A percentile compares a stretch with the other conserved stretches of the same genome.
These are phyloP conservation scores for Podila clonocystis DNA, from an alignment of 192 early-diverging fungal genomes.

Conservation along the genomic window DNA sequence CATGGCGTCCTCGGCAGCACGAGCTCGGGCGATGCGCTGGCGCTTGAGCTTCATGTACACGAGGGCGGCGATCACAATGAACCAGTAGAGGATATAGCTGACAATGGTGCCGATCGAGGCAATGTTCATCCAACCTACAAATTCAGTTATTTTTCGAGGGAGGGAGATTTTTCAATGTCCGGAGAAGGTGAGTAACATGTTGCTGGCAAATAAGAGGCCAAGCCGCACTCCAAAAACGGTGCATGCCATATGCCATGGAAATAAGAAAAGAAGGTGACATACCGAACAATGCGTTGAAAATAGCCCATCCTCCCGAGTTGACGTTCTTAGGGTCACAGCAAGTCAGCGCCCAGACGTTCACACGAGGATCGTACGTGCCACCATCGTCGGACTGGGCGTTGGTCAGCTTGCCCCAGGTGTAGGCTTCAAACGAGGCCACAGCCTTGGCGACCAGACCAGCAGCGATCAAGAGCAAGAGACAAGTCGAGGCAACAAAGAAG, in stretches of 20 bases:
- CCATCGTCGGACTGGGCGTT: slow-evolving; percentile 29
- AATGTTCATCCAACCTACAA: slow-evolving; percentile 74
- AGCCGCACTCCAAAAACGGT: too few relatives aligned
- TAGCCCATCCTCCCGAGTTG: slow-evolving; percentile 63
- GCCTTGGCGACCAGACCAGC: slow-evolving; percentile 79
- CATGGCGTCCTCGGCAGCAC: background rate
- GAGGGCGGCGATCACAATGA: slow-evolving; percentile 59
- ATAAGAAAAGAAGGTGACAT: background rate
- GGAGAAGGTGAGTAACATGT: too few relatives aligned
- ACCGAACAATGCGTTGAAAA: slow-evolving; percentile 76
- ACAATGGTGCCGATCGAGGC: slow-evolving; percentile 78
- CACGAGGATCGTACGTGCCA: slow-evolving; percentile 24
- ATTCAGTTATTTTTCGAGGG: background rate
- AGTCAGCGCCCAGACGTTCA: slow-evolving; percentile 63
- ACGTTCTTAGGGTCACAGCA: slow-evolving; percentile 68
- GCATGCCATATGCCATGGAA: too few relatives aligned
- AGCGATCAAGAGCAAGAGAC: slow-evolving; percentile 80
- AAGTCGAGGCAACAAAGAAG: slow-evolving; percentile 81
- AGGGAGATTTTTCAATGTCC: background rate
- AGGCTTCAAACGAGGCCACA: slow-evolving; percentile 61
- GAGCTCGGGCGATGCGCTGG: background rate
- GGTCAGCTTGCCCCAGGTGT: slow-evolving; percentile 26
- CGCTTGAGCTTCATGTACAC: slow-evolving; percentile 53
- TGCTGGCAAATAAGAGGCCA: too few relatives aligned
- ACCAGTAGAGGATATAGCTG: slow-evolving; percentile 86